Conservation (phyloP, 2,329 filamentous ascomycete species). For the Calonectria naviculata region DNA sequence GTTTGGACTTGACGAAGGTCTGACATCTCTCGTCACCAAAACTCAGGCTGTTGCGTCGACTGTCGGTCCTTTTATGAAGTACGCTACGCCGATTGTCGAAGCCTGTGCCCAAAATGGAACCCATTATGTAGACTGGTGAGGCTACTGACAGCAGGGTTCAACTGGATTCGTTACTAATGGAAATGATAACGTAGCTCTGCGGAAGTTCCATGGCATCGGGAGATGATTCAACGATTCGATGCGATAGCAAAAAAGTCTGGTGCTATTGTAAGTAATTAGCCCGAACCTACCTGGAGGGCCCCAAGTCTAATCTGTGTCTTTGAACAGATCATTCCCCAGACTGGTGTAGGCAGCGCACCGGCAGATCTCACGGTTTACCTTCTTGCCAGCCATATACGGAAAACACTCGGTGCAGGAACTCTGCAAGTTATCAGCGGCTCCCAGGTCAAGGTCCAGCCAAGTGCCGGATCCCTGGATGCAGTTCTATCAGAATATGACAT, state of each 20-base stretch:
- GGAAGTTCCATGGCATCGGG: not conserved
- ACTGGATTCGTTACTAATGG: not conserved
- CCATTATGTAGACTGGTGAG: not conserved
- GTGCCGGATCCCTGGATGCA: not conserved
- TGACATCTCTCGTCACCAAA: not conserved
- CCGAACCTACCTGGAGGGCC: not conserved
- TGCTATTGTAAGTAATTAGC: not conserved
- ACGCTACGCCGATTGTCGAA: not conserved
- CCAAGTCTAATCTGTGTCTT: not conserved
- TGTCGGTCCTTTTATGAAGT: not conserved
- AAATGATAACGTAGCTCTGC: not conserved
- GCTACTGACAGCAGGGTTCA: not conserved
- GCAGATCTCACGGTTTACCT: not conserved
- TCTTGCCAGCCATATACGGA: not conserved
- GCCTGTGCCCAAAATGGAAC: not conserved
- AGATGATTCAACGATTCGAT: not conserved
- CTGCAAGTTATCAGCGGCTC: not conserved
- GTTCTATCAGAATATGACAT: not conserved
- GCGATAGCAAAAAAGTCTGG: not conserved
- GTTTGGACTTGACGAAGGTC: not conserved
- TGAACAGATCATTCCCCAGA: not conserved
- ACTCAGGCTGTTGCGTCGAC: not conserved
- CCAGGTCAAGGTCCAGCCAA: not conserved
- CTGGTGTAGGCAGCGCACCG: not conserved
- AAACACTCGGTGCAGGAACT: not conserved